These are phyloP conservation scores for Xylariaceae sp. DNA, from an alignment of 2,329 filamentous ascomycete genomes.

Conservation along the genomic window DNA sequence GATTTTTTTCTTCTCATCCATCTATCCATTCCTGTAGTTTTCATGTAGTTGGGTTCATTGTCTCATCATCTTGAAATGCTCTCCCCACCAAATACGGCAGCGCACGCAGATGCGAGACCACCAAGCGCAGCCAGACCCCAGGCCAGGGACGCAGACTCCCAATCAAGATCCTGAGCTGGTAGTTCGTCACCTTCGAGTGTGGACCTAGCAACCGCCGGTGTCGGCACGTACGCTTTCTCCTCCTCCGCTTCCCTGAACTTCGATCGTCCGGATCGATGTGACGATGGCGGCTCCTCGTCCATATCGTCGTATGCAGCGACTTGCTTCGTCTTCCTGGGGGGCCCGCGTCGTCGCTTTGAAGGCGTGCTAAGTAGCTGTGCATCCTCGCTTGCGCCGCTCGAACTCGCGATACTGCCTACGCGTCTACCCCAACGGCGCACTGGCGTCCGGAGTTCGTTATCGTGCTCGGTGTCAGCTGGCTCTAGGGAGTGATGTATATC, in stretches of 20 bases:
- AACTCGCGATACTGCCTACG: constrained; percentile 35
- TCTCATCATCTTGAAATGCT: constrained; percentile 47
- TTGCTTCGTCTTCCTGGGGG: constrained; percentile 32
- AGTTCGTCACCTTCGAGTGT: constrained; percentile 49
- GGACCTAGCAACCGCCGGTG: constrained; percentile 40
- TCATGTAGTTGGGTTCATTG: too few species aligned
- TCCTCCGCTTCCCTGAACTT: constrained; percentile 32
- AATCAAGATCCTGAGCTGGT: constrained; percentile 50
- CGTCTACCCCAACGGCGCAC: constrained; percentile 35
- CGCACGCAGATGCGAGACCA: constrained; percentile 53
- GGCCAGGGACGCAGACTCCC: constrained; percentile 54
- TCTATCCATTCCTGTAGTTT: too few species aligned
- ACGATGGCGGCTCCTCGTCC: not conserved
- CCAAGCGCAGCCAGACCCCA: constrained; percentile 54
- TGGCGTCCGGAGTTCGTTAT: constrained; percentile 31
- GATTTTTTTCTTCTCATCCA: too few species aligned
- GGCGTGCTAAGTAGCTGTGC: not conserved
- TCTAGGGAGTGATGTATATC: not conserved
- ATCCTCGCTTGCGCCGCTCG: constrained; percentile 31
- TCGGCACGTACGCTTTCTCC: constrained; percentile 49
- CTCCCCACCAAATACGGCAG: constrained; percentile 56
- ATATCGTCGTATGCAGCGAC: not conserved
- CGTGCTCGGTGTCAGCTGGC: not conserved
- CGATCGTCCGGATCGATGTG: not conserved
- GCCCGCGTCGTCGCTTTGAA: constrained; percentile 31